phyloP scores from a whole-genome alignment of 805 yeast genomes.

The Metschnikowia proteae region DNA sequence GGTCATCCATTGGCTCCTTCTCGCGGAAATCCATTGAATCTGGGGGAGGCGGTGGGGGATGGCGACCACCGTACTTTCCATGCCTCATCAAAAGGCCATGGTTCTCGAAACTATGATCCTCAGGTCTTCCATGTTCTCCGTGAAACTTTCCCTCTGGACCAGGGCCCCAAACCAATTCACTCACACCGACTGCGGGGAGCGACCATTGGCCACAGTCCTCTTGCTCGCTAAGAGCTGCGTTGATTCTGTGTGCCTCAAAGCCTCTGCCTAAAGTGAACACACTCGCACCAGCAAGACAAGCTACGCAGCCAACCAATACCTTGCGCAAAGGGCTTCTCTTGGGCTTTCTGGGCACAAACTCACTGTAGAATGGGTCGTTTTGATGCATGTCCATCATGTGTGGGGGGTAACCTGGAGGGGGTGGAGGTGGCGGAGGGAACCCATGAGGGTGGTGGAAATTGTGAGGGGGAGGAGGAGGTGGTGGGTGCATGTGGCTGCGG shows the following conservation, averaged over 20 bases:
- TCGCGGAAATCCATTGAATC: not conserved
- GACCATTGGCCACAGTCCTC: not conserved
- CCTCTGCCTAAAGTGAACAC: conserved; percentile 18
- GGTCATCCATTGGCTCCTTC: too few species aligned
- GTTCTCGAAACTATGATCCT: not conserved
- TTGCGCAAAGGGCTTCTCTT: conserved; percentile 3
- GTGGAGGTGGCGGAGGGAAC: conserved; percentile 1
- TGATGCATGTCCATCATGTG: not conserved
- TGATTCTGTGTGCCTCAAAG: conserved; percentile 12
- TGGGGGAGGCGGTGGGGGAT: not conserved
- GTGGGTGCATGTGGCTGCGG: conserved; percentile 1
- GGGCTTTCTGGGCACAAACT: conserved; percentile 1
- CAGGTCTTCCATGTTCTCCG: not conserved
- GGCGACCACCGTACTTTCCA: not conserved
- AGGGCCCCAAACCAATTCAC: not conserved
- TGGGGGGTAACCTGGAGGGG: conserved; percentile 1
- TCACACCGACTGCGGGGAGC: not conserved
- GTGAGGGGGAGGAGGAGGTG: conserved; percentile 9
- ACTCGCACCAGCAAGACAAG: conserved; percentile 13
- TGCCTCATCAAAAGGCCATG: not conserved
- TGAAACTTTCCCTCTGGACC: not conserved
- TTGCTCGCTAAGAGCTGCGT: not conserved
- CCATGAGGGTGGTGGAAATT: conserved; percentile 1
- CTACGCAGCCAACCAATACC: conserved; percentile 9
- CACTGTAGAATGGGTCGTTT: conserved; percentile 12